Percentiles rank a stretch among this genome's conserved stretches.
Evolutionary conservation across 225 moss, liverwort and hornwort species (phyloP).

Genomic region (Asterella californica): DNA sequence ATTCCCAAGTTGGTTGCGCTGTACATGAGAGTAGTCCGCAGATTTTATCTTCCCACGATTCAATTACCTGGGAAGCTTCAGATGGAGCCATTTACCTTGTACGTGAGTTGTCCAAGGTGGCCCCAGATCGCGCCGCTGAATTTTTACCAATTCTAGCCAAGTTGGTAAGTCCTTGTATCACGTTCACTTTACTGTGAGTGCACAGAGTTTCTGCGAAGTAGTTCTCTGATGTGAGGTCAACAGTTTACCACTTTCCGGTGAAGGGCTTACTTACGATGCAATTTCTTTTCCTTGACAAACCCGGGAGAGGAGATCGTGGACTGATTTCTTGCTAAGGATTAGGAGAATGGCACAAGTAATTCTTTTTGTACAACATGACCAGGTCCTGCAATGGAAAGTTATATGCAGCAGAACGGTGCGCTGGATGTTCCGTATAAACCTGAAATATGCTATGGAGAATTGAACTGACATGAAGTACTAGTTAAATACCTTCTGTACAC

Average conservation of each 20-base stretch:
- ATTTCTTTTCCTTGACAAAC: no score
- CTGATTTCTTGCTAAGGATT: no score
- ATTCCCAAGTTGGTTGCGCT: not conserved
- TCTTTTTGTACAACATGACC: not conserved
- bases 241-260: no score
- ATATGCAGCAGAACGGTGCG: not conserved
- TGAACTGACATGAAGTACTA: not conserved
- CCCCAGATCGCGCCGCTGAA: slow-evolving; percentile 58
- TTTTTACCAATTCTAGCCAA: slow-evolving; percentile 61
- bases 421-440: not conserved
- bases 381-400: not conserved
- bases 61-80: slow-evolving; percentile 61
- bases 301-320: no score
- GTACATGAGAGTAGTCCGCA: not conserved
- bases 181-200: not conserved
- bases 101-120: slow-evolving; percentile 68
- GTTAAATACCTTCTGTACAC: not conserved
- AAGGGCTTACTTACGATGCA: no score
- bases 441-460: not conserved
- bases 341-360: no score
- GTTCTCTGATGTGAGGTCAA: no score
- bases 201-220: not conserved
- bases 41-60: slow-evolving; percentile 41
- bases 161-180: slow-evolving; percentile 38
- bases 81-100: slow-evolving; percentile 76